Conservation (phyloP, 768 basidiomycete genomes). For the Mycena maculata region DNA sequence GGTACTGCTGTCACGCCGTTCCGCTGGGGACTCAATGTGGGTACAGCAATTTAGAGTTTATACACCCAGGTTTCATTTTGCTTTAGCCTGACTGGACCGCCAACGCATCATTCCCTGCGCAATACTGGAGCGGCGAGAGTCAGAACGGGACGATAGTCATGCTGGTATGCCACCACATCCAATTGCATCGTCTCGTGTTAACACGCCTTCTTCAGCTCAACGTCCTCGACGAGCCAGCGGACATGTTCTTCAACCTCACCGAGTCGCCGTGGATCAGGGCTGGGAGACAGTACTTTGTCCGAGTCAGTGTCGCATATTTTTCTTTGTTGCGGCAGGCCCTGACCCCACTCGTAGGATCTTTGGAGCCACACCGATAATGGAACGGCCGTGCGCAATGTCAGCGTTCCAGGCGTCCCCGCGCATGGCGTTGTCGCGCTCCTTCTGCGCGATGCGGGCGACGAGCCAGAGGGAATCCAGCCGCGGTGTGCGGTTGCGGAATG, state of each 20-base stretch:
- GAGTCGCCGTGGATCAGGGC: conserved; percentile 81
- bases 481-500: conserved; percentile 67
- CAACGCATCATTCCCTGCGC: conserved; percentile 64
- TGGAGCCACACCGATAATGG: conserved; percentile 82
- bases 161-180: conserved; percentile 57
- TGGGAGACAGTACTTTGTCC: conserved; percentile 71
- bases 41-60: conserved; percentile 36
- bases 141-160: conserved; percentile 75
- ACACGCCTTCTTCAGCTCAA: conserved; percentile 61
- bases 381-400: conserved; percentile 70
- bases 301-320: conserved; percentile 52
- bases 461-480: conserved; percentile 68
- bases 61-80: too few relatives aligned
- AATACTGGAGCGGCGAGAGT: conserved; percentile 77
- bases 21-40: conserved; percentile 75
- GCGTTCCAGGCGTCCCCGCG: conserved; percentile 63
- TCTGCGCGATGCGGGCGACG: conserved; percentile 73
- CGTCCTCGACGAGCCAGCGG: conserved; percentile 63
- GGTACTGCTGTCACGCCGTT: conserved; percentile 74
- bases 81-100: conserved; percentile 55
- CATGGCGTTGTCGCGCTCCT: conserved; percentile 79
- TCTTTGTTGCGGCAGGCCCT: neutral
- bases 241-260: conserved; percentile 71
- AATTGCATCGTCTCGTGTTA: neutral
- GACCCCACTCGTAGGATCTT: conserved; percentile 60